Percentiles rank a stretch among this genome's conserved stretches.
These are phyloP conservation scores for Tetracladium maxilliforme DNA, from an alignment of 2,329 filamentous ascomycete species.

Conservation along the genomic window DNA sequence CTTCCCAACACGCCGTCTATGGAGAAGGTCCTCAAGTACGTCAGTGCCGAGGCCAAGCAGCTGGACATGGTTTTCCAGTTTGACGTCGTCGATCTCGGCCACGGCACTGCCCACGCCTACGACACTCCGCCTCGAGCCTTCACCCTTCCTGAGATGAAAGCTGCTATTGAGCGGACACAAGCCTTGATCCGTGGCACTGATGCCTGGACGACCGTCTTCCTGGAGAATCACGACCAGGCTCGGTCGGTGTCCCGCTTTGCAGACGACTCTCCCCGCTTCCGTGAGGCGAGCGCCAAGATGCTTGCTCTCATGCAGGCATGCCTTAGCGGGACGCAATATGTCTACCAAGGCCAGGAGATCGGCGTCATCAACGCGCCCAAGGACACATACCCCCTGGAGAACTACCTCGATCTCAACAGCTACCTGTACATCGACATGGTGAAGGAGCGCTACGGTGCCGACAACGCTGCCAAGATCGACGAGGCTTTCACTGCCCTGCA, in stretches of 20 bases:
- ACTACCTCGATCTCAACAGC: constrained; percentile 32
- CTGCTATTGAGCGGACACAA: constrained; percentile 32
- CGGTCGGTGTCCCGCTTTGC: constrained; percentile 38
- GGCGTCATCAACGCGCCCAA: constrained; percentile 42
- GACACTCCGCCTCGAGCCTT: constrained; percentile 21
- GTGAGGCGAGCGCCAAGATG: constrained; percentile 39
- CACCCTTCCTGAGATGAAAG: constrained; percentile 31
- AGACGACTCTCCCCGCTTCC: no score
- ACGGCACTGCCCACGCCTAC: constrained; percentile 38
- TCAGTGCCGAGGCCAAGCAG: constrained; percentile 40
- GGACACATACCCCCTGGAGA: constrained; percentile 29
- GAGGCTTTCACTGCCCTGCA: constrained; percentile 41
- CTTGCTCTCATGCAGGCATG: constrained; percentile 32
- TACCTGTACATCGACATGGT: constrained; percentile 32
- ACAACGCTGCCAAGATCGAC: constrained; percentile 21
- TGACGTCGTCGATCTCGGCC: constrained; percentile 46
- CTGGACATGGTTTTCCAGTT: constrained; percentile 60
- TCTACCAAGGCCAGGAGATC: constrained; percentile 46
- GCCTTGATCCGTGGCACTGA: constrained; percentile 31
- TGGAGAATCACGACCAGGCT: constrained; percentile 49
- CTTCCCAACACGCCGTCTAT: constrained; percentile 47
- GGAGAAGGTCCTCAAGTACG: constrained; percentile 40
- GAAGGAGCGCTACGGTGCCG: no score
- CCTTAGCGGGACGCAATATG: constrained; percentile 37
- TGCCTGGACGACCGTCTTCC: constrained; percentile 44